Evolutionary conservation across 23 red algal genomes (phyloP), one percentile per base, ranked within the genome.

Genomic region (Chondrus crispus): DNA sequence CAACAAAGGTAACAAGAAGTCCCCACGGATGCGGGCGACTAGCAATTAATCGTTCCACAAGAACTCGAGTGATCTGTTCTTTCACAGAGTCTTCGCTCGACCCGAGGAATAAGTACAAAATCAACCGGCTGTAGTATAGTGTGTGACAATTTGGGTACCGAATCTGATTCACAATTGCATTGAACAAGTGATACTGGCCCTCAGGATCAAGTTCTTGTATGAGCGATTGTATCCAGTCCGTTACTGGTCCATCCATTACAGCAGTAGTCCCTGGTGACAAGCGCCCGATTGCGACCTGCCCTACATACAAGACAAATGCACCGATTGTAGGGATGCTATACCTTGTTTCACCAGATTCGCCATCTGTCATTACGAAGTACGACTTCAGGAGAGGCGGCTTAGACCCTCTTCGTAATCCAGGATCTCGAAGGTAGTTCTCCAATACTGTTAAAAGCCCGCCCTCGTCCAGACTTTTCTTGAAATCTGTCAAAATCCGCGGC

Each of bases 11-110:
- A n/a, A 96, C 73, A 10, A 99, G 60, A 16, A 99, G 88, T 16
- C 97, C 97, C 97, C 97, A 99, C 38, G 97, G 97, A 85, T 99
- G 97, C 26, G 97, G 97, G 52, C 94, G 47, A 62, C 94, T 95
- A 2, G 97, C 97, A 88, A 99, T 92, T 9, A 96, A 62, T 30
- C 97, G 79, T 80, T 99, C 97, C 29, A 99, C 84, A 22, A 99
- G 84, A 42, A 99, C 97, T 13, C 94, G 60, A 7, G 94, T 81
- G 26, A 99, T 89, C 79, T 96, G 94, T 46, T 99, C 97, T 39
- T 95, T 92, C 40, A 96, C 85, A 35, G 63, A 79, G 33, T 93
- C 97, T 30, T 91, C 74, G 30, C 47, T 81, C 19, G 88, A 79
- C 33, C 96, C 93, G 18, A 54, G 71, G 72, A 99, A 99, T 14